Conservation (phyloP, 495 filamentous ascomycete species). For the Alectoria sarmentosa region DNA sequence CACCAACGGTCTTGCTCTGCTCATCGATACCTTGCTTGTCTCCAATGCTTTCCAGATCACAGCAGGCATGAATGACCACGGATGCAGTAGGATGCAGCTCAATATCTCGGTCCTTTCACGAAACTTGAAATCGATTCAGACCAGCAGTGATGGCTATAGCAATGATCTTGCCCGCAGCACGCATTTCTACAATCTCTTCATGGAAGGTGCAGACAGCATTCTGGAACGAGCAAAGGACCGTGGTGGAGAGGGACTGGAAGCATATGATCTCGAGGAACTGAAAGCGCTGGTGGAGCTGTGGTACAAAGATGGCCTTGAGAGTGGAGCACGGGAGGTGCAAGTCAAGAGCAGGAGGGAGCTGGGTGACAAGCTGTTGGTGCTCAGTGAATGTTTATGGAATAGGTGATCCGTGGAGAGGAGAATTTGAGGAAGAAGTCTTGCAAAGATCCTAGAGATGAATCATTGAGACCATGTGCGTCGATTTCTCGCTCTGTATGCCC, state of each 20-base stretch:
- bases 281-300: conserved; percentile 78
- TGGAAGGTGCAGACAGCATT: conserved; percentile 57
- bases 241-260: conserved; percentile 33
- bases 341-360: conserved; percentile 65
- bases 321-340: conserved; percentile 64
- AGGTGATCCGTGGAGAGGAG: conserved; percentile 7
- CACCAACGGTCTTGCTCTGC: conserved; percentile 59
- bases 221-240: conserved; percentile 31
- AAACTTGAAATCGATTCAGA: conserved; percentile 80
- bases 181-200: conserved; percentile 75
- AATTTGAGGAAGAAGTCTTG: neutral
- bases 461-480: neutral
- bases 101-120: conserved; percentile 93
- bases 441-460: neutral
- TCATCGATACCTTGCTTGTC: conserved; percentile 65
- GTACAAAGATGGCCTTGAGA: conserved; percentile 71
- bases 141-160: conserved; percentile 27
- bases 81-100: conserved; percentile 73
- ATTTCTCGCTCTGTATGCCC: neutral
- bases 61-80: conserved; percentile 64
- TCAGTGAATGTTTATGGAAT: conserved; percentile 80
- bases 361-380: conserved; percentile 62
- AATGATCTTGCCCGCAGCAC: conserved; percentile 54
- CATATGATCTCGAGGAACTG: conserved; percentile 76
- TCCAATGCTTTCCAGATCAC: conserved; percentile 51